A percentile compares a stretch with the other conserved stretches of the same genome.
Conservation (phyloP, 768 basidiomycete genomes). For the Chalciporus pseudorubinellus region DNA sequence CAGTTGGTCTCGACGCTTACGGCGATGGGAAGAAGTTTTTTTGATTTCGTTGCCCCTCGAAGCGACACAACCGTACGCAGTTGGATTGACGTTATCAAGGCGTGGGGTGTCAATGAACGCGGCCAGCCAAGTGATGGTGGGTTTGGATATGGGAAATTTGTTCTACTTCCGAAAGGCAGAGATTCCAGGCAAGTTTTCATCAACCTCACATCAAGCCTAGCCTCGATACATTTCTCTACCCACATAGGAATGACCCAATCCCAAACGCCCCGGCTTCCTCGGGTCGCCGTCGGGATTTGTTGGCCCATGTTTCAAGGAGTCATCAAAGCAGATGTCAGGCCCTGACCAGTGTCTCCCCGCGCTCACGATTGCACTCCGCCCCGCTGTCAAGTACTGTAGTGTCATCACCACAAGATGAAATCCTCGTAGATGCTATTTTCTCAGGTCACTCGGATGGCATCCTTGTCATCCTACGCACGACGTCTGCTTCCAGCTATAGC, state of each 20-base stretch:
- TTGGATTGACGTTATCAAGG: slow-evolving; percentile 77
- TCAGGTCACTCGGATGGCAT: slow-evolving; percentile 84
- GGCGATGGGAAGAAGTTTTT: slow-evolving; percentile 66
- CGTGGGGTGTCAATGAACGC: slow-evolving; percentile 81
- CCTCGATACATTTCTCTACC: neutral
- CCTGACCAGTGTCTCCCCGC: neutral
- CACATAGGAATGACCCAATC: slow-evolving; percentile 25
- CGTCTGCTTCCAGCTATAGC: slow-evolving; percentile 23
- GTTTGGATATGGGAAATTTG: slow-evolving; percentile 78
- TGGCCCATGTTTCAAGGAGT: slow-evolving; percentile 12
- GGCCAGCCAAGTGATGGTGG: slow-evolving; percentile 83
- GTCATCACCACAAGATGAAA: slow-evolving; percentile 29
- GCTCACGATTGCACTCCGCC: slow-evolving; percentile 13
- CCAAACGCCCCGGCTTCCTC: slow-evolving; percentile 25
- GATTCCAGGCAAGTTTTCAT: slow-evolving; percentile 47
- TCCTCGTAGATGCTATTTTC: slow-evolving; percentile 76
- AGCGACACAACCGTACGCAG: slow-evolving; percentile 66
- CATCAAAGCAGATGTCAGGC: slow-evolving; percentile 12
- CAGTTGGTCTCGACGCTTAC: slow-evolving; percentile 57
- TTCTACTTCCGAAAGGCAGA: slow-evolving; percentile 52
- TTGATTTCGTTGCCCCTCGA: slow-evolving; percentile 65
- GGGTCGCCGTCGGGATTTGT: slow-evolving; percentile 32
- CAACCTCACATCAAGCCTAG: neutral
- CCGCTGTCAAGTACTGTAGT: neutral
- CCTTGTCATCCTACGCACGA: slow-evolving; percentile 70